Base-by-base conservation (phyloP, 1,284 basidiomycete species). In the Irpex sp. region DNA sequence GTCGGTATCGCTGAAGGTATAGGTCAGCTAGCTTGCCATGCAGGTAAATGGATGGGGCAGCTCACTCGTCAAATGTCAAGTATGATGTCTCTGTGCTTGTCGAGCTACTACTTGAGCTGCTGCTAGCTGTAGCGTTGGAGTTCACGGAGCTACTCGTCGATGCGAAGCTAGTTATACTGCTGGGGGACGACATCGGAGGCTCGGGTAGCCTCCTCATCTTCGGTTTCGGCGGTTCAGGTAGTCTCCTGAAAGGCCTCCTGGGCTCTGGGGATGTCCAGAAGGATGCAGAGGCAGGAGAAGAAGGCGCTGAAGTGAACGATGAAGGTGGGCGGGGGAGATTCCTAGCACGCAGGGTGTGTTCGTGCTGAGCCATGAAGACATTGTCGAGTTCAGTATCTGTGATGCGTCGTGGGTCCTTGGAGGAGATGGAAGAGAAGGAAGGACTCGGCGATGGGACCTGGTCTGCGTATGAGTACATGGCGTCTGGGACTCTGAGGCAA, bases 31-130 rank as follows among this genome's bases (percentile, higher is more conserved):
- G 0, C 21, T 40, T 26, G 40, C n/a, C 44, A 61, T 9, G 15
- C 11, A 9, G n/a, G 21, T 15, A 56, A 9, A 26, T 9, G n/a
- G 13, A 52, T 31, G 8, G 21, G 9, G 54, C 37, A 37, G 57
- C 64, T 11, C 48, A 65, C 64, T 65, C 61, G 26, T 65, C 59
- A 15, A 65, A 48, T 34, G 61, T 62, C 37, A 65, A 57, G 40
- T 65, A 65, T 9, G 64, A 65, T 15, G 60, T 54, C 9, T 48
- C 31, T 17, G 36, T 36, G 38, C 58, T 58, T 17, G 51, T 40
- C 6, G 11, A 51, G 51, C 51, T 52, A 8, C 51, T 52, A 3
- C 15, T 52, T 7, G 51, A 52, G 13, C 15, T 21, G 34, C 13
- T 17, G 15, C 54, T 56, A 9, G 9, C 34, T 2, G 5, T 2